phyloP scores from a whole-genome alignment of 371 early-diverging fungal genomes.

The Rhizopus delemar region DNA sequence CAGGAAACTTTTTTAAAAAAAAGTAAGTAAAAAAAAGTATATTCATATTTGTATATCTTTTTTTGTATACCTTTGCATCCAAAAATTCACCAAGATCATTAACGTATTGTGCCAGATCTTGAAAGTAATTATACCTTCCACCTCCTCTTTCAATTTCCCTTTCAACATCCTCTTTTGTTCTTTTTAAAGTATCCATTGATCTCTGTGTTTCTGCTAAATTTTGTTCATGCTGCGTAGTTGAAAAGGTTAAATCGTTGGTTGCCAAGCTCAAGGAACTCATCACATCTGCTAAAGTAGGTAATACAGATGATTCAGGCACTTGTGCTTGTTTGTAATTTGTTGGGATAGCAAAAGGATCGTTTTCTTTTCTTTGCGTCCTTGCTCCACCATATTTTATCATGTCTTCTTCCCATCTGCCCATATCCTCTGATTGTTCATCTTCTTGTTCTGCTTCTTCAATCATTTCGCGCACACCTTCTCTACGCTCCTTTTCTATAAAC shows the following conservation, averaged over 20 bases:
- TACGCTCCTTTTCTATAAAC: constrained; percentile 42
- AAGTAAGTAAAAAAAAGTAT: not conserved
- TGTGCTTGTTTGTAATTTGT: constrained; percentile 38
- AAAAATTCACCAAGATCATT: constrained; percentile 69
- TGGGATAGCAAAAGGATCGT: constrained; percentile 30
- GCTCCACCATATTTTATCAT: constrained; percentile 67
- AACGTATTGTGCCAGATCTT: constrained; percentile 60
- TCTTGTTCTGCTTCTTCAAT: constrained; percentile 59
- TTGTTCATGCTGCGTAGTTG: constrained; percentile 43
- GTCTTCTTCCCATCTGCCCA: constrained; percentile 69
- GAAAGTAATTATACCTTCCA: constrained; percentile 67
- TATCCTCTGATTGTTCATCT: constrained; percentile 59
- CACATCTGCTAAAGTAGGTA: constrained; percentile 56
- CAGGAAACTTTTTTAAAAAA: constrained; percentile 48
- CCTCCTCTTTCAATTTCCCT: constrained; percentile 52
- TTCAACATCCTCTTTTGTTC: constrained; percentile 38
- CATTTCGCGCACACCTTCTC: constrained; percentile 53
- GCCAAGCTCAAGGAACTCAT: constrained; percentile 38
- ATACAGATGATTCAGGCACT: constrained; percentile 53
- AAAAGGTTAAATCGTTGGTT: constrained; percentile 34
- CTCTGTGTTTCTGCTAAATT: constrained; percentile 53
- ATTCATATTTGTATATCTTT: not conserved
- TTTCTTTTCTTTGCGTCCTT: constrained; percentile 20
- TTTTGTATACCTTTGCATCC: constrained; percentile 60
- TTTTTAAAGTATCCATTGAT: constrained; percentile 40